Percentiles rank a stretch among this genome's conserved stretches.
These are phyloP conservation scores for Helianthus tuberosus DNA, from an alignment of 129 eudicot species.

Conservation along the genomic window DNA sequence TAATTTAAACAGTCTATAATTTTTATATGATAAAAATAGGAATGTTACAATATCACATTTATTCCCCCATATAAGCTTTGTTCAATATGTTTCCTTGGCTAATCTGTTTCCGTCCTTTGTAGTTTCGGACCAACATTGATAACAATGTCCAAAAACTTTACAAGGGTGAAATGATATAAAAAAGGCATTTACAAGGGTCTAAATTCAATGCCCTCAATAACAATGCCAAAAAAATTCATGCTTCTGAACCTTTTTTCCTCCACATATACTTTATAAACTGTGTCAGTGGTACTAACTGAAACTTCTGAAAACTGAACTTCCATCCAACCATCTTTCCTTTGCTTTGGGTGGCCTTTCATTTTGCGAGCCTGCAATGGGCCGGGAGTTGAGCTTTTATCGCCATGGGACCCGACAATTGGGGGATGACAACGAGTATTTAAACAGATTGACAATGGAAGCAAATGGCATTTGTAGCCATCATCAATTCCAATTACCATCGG, in stretches of 20 bases:
- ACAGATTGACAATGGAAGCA: constrained; percentile 11
- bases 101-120: too few species aligned
- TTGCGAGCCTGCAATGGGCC: neutral
- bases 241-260: neutral
- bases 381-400: neutral
- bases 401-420: neutral
- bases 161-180: too few species aligned
- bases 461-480: neutral
- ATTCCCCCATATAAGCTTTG: too few species aligned
- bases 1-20: too few species aligned
- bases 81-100: too few species aligned
- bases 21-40: too few species aligned
- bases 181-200: constrained; percentile 7
- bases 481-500: constrained; percentile 13
- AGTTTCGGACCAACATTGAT: too few species aligned
- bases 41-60: too few species aligned
- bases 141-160: too few species aligned
- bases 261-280: neutral
- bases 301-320: constrained; percentile 8
- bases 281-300: neutral
- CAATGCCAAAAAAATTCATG: constrained; percentile 15
- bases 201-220: constrained; percentile 22
- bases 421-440: constrained; percentile 11
- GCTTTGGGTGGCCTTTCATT: constrained; percentile 14
- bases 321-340: constrained; percentile 24